Evolutionary conservation across 2,329 filamentous ascomycete genomes (phyloP).

Genomic region (Pestalotiopsis sp.): DNA sequence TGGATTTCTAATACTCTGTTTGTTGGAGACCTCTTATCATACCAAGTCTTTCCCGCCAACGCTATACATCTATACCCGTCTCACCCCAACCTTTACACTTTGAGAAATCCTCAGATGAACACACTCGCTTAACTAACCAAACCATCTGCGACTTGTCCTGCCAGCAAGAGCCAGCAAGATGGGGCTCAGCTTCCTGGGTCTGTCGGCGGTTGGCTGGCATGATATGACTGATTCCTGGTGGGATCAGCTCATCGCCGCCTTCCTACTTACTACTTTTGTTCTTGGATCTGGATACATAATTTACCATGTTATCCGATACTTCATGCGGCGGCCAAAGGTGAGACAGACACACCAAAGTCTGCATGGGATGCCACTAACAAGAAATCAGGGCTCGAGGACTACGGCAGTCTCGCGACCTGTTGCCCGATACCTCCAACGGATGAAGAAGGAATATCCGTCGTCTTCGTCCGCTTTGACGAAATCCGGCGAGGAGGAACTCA

Average conservation of each 20-base stretch:
- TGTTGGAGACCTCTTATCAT: neutral
- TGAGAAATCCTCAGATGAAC: neutral
- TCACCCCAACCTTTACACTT: neutral
- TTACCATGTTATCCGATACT: neutral
- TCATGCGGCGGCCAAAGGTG: neutral
- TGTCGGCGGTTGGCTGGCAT: constrained; percentile 4
- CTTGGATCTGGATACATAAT: neutral
- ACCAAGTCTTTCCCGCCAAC: neutral
- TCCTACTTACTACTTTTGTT: neutral
- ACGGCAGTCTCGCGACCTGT: neutral
- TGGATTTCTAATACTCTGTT: neutral
- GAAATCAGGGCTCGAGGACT: neutral
- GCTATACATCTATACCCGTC: neutral
- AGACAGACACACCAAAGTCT: neutral
- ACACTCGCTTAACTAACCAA: neutral
- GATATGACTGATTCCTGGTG: constrained; percentile 7
- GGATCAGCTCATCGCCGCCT: constrained; percentile 1
- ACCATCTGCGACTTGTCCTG: neutral
- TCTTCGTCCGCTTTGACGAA: neutral
- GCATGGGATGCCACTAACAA: neutral
- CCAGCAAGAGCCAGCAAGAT: constrained; percentile 2
- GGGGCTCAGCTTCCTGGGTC: constrained; percentile 4
- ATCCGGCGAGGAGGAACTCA: neutral
- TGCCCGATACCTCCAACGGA: neutral
- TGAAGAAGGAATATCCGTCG: neutral